phyloP scores from a whole-genome alignment of 1,139 yeast genomes.

The Blastobotrys ciferrii region DNA sequence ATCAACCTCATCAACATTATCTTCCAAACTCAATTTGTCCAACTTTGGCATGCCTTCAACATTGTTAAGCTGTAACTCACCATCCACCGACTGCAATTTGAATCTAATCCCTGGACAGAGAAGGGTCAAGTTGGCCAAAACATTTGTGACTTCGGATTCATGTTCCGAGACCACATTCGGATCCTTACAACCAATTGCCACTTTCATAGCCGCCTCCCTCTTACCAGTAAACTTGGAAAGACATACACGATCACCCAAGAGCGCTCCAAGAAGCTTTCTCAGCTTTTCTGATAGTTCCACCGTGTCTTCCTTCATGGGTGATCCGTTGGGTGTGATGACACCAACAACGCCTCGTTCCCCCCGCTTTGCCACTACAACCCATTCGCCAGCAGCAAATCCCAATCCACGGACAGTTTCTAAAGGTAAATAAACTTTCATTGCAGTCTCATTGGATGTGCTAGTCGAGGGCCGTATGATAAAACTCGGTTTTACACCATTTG shows the following conservation, averaged over 20 bases:
- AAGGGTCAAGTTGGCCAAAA: slow-evolving; percentile 28
- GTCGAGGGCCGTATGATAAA: slow-evolving; percentile 58
- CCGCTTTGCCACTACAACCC: slow-evolving; percentile 50
- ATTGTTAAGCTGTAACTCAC: slow-evolving; percentile 31
- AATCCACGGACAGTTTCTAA: slow-evolving; percentile 52
- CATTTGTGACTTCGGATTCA: slow-evolving; percentile 19
- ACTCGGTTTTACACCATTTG: slow-evolving; percentile 8
- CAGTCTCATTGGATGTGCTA: slow-evolving; percentile 33
- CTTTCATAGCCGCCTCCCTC: slow-evolving; percentile 49
- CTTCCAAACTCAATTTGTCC: slow-evolving; percentile 34
- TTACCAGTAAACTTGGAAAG: slow-evolving; percentile 47
- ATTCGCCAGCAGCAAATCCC: slow-evolving; percentile 54
- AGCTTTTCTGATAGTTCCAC: slow-evolving; percentile 50
- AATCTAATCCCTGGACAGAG: slow-evolving; percentile 25
- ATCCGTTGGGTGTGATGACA: slow-evolving; percentile 28
- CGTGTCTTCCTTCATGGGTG: slow-evolving; percentile 41
- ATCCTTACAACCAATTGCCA: slow-evolving; percentile 34
- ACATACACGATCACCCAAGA: slow-evolving; percentile 70
- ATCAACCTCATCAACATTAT: slow-evolving; percentile 25
- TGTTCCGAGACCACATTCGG: slow-evolving; percentile 22
- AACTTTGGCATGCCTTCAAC: slow-evolving; percentile 39
- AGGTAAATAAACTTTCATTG: slow-evolving; percentile 48
- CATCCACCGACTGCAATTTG: slow-evolving; percentile 11
- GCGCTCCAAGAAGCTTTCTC: slow-evolving; percentile 54
- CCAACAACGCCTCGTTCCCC: slow-evolving; percentile 36